phyloP scores from a whole-genome alignment of 495 filamentous ascomycete genomes.

The Cladorrhinum samala region DNA sequence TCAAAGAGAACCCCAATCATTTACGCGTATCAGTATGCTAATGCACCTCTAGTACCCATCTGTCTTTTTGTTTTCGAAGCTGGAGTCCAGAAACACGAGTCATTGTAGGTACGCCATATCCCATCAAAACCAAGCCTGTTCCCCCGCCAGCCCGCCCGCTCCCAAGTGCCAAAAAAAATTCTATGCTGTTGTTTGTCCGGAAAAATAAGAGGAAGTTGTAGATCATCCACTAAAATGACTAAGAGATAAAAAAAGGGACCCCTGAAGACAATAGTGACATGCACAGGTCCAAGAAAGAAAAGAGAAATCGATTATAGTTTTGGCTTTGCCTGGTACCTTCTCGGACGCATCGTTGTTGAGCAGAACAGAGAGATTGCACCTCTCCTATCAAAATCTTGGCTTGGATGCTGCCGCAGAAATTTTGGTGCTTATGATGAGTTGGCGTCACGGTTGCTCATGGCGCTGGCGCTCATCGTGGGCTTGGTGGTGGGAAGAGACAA shows the following conservation, averaged over 20 bases:
- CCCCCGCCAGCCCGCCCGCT: not conserved
- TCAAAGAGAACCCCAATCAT: conserved; percentile 16
- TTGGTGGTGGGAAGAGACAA: conserved; percentile 62
- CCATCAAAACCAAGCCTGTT: conserved; percentile 4
- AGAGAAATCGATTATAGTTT: not conserved
- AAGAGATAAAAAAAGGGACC: not conserved
- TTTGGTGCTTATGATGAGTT: conserved; percentile 34
- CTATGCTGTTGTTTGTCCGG: conserved; percentile 11
- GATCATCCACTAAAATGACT: conserved; percentile 18
- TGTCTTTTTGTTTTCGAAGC: not conserved
- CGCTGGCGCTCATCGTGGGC: conserved; percentile 79
- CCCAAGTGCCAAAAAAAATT: conserved; percentile 7
- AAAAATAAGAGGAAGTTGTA: conserved; percentile 5
- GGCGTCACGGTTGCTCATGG: conserved; percentile 82
- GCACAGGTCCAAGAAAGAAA: conserved; percentile 6
- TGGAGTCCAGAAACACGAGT: not conserved
- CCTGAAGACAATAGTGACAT: conserved; percentile 5
- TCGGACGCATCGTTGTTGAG: too few relatives aligned
- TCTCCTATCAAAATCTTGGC: not conserved
- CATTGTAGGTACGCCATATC: not conserved
- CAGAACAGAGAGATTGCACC: too few relatives aligned
- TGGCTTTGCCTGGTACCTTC: not conserved
- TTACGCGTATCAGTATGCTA: conserved; percentile 7
- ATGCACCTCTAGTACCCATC: not conserved
- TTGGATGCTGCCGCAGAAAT: not conserved